Evolutionary conservation across 768 basidiomycete species (phyloP).

Genomic region (Boletus edulis): DNA sequence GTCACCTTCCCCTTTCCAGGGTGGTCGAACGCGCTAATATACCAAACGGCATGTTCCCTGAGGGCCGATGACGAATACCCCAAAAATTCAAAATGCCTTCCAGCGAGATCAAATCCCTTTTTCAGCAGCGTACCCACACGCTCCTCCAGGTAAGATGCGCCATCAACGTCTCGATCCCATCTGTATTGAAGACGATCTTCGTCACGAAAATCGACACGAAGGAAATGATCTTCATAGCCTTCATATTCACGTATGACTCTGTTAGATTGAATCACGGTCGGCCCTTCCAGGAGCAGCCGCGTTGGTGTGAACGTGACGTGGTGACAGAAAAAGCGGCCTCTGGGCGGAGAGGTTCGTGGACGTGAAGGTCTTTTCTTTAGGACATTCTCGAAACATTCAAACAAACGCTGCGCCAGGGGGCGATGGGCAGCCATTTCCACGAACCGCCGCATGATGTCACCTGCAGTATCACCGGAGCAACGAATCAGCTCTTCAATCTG

Average conservation of each 20-base stretch:
- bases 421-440: slow-evolving; percentile 46
- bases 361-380: slow-evolving; percentile 16
- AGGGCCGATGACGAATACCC: slow-evolving; percentile 81
- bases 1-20: slow-evolving; percentile 44
- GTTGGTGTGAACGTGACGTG: slow-evolving; percentile 79
- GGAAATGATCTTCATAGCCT: slow-evolving; percentile 61
- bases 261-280: slow-evolving; percentile 74
- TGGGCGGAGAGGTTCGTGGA: slow-evolving; percentile 23
- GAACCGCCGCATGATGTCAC: slow-evolving; percentile 55
- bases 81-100: slow-evolving; percentile 72
- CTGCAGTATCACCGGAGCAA: slow-evolving; percentile 34
- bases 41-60: slow-evolving; percentile 82
- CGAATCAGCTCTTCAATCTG: slow-evolving; percentile 42
- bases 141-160: slow-evolving; percentile 48
- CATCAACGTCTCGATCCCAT: slow-evolving; percentile 69
- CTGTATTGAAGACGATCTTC: slow-evolving; percentile 75
- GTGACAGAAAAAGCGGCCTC: slow-evolving; percentile 59
- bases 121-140: slow-evolving; percentile 61
- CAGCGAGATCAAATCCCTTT: slow-evolving; percentile 66
- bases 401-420: slow-evolving; percentile 40
- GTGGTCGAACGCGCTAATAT: slow-evolving; percentile 61
- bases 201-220: slow-evolving; percentile 83
- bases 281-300: slow-evolving; percentile 71
- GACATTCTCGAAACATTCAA: slow-evolving; percentile 46
- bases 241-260: slow-evolving; percentile 70